Percentiles rank a stretch among this genome's conserved stretches.
phyloP scores from a whole-genome alignment of 805 yeast genomes.

The Schwanniomyces pseudopolymorphus region DNA sequence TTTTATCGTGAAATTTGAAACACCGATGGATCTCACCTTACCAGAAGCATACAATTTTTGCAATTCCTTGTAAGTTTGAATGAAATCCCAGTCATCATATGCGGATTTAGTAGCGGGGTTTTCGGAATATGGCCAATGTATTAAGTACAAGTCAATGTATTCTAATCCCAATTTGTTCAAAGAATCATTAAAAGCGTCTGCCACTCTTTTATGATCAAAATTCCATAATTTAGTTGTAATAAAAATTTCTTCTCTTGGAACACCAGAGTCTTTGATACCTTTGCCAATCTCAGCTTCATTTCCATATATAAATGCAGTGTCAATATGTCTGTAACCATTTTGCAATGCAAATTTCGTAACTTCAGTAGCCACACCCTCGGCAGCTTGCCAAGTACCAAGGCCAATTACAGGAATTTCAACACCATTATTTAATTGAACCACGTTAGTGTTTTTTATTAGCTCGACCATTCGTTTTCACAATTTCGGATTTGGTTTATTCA shows the following conservation, averaged over 20 bases:
- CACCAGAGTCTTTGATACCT: slow-evolving; percentile 51
- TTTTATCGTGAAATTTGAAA: slow-evolving; percentile 50
- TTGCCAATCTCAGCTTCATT: slow-evolving; percentile 64
- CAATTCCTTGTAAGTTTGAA: slow-evolving; percentile 44
- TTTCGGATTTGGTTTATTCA: too few relatives aligned
- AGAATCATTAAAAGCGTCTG: slow-evolving; percentile 52
- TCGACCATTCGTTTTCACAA: slow-evolving; percentile 1
- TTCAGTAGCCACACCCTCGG: slow-evolving; percentile 49
- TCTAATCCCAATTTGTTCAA: slow-evolving; percentile 63
- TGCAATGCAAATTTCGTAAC: slow-evolving; percentile 63
- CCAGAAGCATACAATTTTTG: slow-evolving; percentile 26
- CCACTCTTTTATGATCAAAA: slow-evolving; percentile 49
- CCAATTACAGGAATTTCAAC: slow-evolving; percentile 64
- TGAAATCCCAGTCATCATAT: slow-evolving; percentile 25
- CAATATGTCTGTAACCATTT: slow-evolving; percentile 72
- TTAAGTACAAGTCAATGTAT: slow-evolving; percentile 69
- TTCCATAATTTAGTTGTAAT: slow-evolving; percentile 69
- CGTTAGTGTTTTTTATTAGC: slow-evolving; percentile 4
- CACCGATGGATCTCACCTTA: slow-evolving; percentile 54
- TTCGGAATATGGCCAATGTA: slow-evolving; percentile 66
- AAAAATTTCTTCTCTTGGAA: slow-evolving; percentile 61
- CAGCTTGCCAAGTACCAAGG: slow-evolving; percentile 71
- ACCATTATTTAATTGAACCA: slow-evolving; percentile 58
- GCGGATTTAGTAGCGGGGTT: slow-evolving; percentile 12
- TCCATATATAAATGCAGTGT: slow-evolving; percentile 64